These are phyloP conservation scores for Globisporangium nodosum DNA, from an alignment of 352 stramenopile species.

Conservation along the genomic window DNA sequence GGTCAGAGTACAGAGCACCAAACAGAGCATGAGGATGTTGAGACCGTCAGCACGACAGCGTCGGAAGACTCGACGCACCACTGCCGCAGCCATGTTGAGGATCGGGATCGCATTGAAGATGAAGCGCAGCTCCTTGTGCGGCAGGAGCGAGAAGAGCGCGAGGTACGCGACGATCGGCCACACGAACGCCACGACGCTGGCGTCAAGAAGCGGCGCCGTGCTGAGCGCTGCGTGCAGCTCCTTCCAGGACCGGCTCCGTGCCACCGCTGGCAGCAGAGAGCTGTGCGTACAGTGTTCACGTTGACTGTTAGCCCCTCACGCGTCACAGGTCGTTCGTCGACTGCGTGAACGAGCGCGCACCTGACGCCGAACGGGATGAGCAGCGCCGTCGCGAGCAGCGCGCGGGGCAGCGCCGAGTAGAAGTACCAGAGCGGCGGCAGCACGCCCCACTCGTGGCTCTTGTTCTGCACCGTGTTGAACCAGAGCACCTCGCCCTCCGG, in stretches of 20 bases:
- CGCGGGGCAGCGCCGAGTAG: slow-evolving; percentile 90
- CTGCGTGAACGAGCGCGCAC: slow-evolving; percentile 18
- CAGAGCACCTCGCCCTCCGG: slow-evolving; percentile 98
- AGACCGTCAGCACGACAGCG: background rate
- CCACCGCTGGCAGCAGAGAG: slow-evolving; percentile 31
- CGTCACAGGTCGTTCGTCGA: background rate
- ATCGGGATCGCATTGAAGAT: slow-evolving; percentile 97
- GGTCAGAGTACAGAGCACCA: background rate
- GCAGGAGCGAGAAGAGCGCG: slow-evolving; percentile 92
- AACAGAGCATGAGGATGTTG: background rate
- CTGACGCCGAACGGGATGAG: slow-evolving; percentile 81
- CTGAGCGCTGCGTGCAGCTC: slow-evolving; percentile 31
- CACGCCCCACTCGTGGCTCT: slow-evolving; percentile 96
- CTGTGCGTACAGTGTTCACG: slow-evolving; percentile 15
- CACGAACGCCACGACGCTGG: slow-evolving; percentile 43
- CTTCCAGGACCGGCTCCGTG: slow-evolving; percentile 35
- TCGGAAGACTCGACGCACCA: slow-evolving; percentile 36
- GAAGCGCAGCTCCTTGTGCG: slow-evolving; percentile 98
- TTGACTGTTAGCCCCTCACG: background rate
- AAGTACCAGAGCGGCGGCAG: slow-evolving; percentile 97
- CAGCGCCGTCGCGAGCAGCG: slow-evolving; percentile 71
- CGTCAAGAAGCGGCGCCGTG: slow-evolving; percentile 40
- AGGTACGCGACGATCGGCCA: slow-evolving; percentile 88
- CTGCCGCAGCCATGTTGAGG: slow-evolving; percentile 90
- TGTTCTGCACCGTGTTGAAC: slow-evolving; percentile 96